A percentile compares a stretch with the other conserved stretches of the same genome.
Evolutionary conservation across 140 eudicot species (phyloP).

Genomic region (Cichorium intybus): DNA sequence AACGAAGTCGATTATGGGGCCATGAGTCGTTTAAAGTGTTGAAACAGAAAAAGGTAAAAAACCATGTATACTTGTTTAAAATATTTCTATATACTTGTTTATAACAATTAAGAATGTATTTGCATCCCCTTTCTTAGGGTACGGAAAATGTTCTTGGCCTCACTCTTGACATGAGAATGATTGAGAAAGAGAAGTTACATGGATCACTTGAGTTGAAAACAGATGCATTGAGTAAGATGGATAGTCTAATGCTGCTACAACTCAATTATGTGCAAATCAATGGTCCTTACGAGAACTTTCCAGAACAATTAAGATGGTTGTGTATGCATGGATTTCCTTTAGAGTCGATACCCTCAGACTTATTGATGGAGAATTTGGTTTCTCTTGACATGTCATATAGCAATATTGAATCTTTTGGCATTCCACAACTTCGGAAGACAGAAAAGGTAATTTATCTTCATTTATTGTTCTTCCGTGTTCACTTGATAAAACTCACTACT

Average conservation of each 20-base stretch:
- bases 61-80: not conserved
- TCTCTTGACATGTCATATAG: not conserved
- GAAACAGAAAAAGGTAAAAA: constrained; percentile 11
- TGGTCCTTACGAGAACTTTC: too few relatives aligned
- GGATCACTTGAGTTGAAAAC: not conserved
- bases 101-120: not conserved
- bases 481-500: not conserved
- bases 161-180: constrained; percentile 6
- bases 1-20: not conserved
- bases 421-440: not conserved
- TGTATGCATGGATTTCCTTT: constrained; percentile 5
- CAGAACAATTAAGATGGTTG: too few relatives aligned
- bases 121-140: constrained; percentile 6
- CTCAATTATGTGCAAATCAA: constrained; percentile 1
- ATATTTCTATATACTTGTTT: not conserved
- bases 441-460: too few relatives aligned
- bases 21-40: not conserved
- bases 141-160: constrained; percentile 18
- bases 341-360: not conserved
- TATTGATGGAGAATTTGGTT: too few relatives aligned
- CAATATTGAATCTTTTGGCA: not conserved
- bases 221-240: not conserved
- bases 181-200: not conserved
- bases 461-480: not conserved
- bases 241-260: constrained; percentile 10